These are phyloP conservation scores for Globisporangium viniferum DNA, from an alignment of 352 stramenopile genomes.

Conservation along the genomic window DNA sequence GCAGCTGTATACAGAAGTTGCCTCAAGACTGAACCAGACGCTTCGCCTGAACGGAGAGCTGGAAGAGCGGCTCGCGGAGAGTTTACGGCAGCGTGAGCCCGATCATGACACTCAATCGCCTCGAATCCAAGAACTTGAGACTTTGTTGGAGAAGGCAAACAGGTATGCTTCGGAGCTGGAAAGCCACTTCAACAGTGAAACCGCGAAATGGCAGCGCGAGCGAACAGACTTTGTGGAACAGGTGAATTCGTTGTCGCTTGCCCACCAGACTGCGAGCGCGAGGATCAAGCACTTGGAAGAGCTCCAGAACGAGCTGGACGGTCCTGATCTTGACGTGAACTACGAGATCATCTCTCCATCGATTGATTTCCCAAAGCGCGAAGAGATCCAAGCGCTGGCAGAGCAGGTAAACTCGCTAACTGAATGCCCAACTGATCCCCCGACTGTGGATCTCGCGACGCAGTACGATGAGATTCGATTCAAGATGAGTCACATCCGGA, in stretches of 20 bases:
- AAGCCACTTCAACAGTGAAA: conserved; percentile 10
- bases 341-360: conserved; percentile 45
- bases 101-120: not conserved
- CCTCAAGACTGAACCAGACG: conserved; percentile 58
- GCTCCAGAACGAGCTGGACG: conserved; percentile 39
- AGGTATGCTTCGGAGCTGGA: conserved; percentile 12
- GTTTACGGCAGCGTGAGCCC: not conserved
- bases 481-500: conserved; percentile 22
- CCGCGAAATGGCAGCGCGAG: conserved; percentile 10
- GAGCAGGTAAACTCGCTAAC: conserved; percentile 15
- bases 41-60: conserved; percentile 31
- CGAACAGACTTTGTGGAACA: conserved; percentile 11
- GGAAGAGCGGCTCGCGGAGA: conserved; percentile 12
- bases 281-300: conserved; percentile 33
- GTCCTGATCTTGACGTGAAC: conserved; percentile 34
- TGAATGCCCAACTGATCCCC: not conserved
- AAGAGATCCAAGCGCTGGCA: conserved; percentile 29
- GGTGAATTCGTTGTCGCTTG: conserved; percentile 22
- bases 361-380: conserved; percentile 44
- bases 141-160: conserved; percentile 9
- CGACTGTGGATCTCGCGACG: conserved; percentile 4
- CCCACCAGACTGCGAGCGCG: conserved; percentile 18
- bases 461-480: conserved; percentile 22
- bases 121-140: conserved; percentile 13
- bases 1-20: conserved; percentile 50